Evolutionary conservation across 306 rosid species (phyloP).

Genomic region (Hippophae gyantsensis): DNA sequence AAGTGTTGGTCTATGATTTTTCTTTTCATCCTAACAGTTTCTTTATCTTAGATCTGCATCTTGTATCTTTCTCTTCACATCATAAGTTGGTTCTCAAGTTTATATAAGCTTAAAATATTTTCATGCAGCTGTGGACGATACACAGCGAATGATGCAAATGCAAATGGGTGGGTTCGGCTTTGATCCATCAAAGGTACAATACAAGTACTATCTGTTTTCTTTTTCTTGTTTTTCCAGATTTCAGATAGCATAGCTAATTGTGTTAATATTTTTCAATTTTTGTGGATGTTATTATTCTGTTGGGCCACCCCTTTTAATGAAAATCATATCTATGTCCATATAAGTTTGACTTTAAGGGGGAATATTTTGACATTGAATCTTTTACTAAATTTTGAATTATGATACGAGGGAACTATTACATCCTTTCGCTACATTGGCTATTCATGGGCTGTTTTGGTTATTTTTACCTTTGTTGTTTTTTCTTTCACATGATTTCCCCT

Average conservation of each 20-base stretch:
- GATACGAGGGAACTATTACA: no score
- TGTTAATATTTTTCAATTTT: not conserved
- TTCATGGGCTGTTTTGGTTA: no score
- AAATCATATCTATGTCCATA: not conserved
- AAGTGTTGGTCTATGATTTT: slow-evolving; percentile 22
- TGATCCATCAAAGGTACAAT: slow-evolving; percentile 83
- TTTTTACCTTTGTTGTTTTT: no score
- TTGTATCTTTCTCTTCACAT: not conserved
- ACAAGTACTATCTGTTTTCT: slow-evolving; percentile 5
- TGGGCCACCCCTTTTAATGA: not conserved
- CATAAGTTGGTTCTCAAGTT: slow-evolving; percentile 3
- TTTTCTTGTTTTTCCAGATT: slow-evolving; percentile 8
- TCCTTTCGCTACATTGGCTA: no score
- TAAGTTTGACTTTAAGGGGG: no score
- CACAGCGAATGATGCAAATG: slow-evolving; percentile 83
- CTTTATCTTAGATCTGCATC: not conserved
- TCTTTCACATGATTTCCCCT: no score
- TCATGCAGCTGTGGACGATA: slow-evolving; percentile 84
- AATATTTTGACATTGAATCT: no score
- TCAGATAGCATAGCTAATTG: not conserved
- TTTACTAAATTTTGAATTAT: no score
- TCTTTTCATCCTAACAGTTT: not conserved
- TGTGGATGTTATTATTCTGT: not conserved
- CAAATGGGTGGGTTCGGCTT: slow-evolving; percentile 93
- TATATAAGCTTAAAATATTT: slow-evolving; percentile 11